Conservation (phyloP, 345 rosid genomes). For the Rubroshorea leprosula region DNA sequence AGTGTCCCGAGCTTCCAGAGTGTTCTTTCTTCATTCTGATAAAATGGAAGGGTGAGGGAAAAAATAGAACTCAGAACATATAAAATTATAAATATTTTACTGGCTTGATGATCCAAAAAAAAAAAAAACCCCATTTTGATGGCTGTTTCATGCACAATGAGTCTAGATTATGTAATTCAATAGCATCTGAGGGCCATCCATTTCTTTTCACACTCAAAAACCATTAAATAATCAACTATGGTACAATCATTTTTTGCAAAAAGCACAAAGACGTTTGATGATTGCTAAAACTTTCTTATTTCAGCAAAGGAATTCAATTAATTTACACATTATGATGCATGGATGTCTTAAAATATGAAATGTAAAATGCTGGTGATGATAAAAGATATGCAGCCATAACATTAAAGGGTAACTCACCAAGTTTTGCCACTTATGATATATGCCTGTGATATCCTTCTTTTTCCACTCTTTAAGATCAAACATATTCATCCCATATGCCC, state of each 20-base stretch:
- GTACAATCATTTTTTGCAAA: not conserved
- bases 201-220: not conserved
- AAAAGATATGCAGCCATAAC: not conserved
- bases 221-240: not conserved
- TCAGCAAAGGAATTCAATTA: not conserved
- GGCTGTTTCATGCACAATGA: not conserved
- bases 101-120: too few species aligned
- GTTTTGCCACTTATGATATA: conserved; percentile 92
- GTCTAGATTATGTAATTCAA: not conserved
- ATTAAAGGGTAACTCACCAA: conserved; percentile 40
- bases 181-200: not conserved
- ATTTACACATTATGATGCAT: not conserved
- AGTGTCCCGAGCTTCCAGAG: conserved; percentile 92
- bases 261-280: not conserved
- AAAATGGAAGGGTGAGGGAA: not conserved
- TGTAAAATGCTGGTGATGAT: not conserved
- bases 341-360: not conserved
- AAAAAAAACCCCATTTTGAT: too few species aligned
- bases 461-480: conserved; percentile 83
- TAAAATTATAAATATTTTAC: not conserved
- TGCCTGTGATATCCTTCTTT: conserved; percentile 81
- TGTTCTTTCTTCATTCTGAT: conserved; percentile 76
- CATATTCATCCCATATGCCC: conserved; percentile 95
- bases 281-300: not conserved
- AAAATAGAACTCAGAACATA: not conserved